Evolutionary conservation across 2,329 filamentous ascomycete species (phyloP).

Genomic region (Curvularia eragrostidis): DNA sequence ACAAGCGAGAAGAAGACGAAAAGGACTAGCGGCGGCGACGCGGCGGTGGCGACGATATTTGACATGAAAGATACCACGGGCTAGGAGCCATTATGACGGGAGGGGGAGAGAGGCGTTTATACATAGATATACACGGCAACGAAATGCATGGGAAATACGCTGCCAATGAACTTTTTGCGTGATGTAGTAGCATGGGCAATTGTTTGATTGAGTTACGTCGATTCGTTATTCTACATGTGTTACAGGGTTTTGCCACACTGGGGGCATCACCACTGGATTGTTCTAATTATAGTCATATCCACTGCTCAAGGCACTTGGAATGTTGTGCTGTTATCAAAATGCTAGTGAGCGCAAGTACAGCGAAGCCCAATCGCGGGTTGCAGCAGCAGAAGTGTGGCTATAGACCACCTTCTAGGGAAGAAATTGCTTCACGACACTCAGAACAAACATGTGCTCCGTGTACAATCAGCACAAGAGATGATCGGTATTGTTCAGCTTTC

Average conservation of each 20-base stretch:
- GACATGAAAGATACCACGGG: constrained; percentile 38
- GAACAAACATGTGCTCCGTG: too few relatives aligned
- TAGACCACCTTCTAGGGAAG: too few relatives aligned
- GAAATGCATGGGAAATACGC: constrained; percentile 27
- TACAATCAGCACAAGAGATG: too few relatives aligned
- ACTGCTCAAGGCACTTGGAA: too few relatives aligned
- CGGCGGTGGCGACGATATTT: constrained; percentile 21
- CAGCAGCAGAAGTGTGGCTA: too few relatives aligned
- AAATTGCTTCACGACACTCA: too few relatives aligned
- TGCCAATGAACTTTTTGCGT: neutral
- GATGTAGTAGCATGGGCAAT: neutral
- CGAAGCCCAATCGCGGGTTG: too few relatives aligned
- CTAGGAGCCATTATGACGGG: constrained; percentile 27
- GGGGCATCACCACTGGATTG: too few relatives aligned
- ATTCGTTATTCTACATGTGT: neutral
- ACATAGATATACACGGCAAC: constrained; percentile 14
- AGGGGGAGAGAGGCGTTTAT: constrained; percentile 27
- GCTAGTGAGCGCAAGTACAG: neutral
- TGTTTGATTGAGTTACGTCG: neutral
- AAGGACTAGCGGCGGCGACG: constrained; percentile 2
- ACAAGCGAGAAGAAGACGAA: neutral
- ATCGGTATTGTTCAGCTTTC: too few relatives aligned
- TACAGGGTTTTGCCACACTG: too few relatives aligned
- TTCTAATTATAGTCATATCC: too few relatives aligned
- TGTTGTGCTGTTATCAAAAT: too few relatives aligned